Percentiles rank a stretch among this genome's conserved stretches.
Evolutionary conservation across 1,284 basidiomycete species (phyloP).

Genomic region (Malassezia furfur): DNA sequence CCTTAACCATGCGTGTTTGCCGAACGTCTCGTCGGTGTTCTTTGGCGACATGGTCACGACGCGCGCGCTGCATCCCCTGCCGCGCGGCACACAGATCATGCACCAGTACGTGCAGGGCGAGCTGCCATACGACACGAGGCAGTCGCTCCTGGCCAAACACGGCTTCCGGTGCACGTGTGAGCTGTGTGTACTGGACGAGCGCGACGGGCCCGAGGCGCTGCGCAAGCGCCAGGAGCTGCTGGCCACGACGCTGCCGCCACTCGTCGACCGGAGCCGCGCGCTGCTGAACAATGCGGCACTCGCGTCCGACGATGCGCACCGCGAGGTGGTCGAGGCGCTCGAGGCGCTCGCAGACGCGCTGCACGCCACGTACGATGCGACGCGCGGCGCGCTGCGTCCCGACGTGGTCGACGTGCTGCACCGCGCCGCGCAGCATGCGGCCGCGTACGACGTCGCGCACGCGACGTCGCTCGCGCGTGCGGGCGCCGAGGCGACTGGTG

Average conservation of each 20-base stretch:
- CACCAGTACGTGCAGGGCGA: slow-evolving; percentile 46
- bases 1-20: slow-evolving; percentile 44
- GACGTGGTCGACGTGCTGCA: slow-evolving; percentile 34
- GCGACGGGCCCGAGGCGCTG: slow-evolving; percentile 27
- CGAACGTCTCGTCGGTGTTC: slow-evolving; percentile 46
- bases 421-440: slow-evolving; percentile 24
- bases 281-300: slow-evolving; percentile 24
- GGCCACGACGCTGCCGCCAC: slow-evolving; percentile 28
- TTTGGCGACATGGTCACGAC: slow-evolving; percentile 44
- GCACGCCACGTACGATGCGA: slow-evolving; percentile 26
- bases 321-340: slow-evolving; percentile 28
- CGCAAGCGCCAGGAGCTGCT: slow-evolving; percentile 24
- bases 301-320: slow-evolving; percentile 22
- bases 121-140: slow-evolving; percentile 30
- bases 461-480: slow-evolving; percentile 19
- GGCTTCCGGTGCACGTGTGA: slow-evolving; percentile 38
- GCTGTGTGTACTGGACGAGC: slow-evolving; percentile 33
- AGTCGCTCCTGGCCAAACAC: slow-evolving; percentile 39
- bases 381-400: slow-evolving; percentile 24
- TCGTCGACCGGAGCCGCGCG: slow-evolving; percentile 35
- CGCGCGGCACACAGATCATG: slow-evolving; percentile 40
- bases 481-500: slow-evolving; percentile 23
- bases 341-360: slow-evolving; percentile 25
- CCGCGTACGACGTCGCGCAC: slow-evolving; percentile 18
- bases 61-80: slow-evolving; percentile 34